Evolutionary conservation across 768 basidiomycete genomes (phyloP).

Genomic region (Trametes maxima): DNA sequence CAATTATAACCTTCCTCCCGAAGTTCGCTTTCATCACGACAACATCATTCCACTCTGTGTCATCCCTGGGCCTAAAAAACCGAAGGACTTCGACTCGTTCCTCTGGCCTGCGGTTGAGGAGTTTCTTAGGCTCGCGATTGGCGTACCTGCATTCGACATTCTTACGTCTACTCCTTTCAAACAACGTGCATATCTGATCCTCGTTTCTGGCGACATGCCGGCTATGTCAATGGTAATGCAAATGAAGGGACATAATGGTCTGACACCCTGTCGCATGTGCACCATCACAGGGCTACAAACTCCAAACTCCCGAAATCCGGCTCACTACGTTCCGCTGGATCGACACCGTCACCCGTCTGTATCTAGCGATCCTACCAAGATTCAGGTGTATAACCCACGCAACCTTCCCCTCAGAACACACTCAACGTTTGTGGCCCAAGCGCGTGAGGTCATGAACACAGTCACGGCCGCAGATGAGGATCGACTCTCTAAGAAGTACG

Average conservation of each 20-base stretch:
- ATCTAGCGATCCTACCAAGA: conserved; percentile 14
- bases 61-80: conserved; percentile 35
- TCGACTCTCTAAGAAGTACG: conserved; percentile 21
- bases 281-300: conserved; percentile 25
- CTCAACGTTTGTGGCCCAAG: conserved; percentile 45
- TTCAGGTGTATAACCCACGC: conserved; percentile 35
- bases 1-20: conserved; percentile 39
- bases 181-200: conserved; percentile 27
- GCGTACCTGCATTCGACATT: conserved; percentile 22
- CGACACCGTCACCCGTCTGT: not conserved
- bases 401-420: conserved; percentile 45
- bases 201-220: conserved; percentile 29
- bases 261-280: conserved; percentile 29
- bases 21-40: conserved; percentile 23
- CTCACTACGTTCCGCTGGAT: conserved; percentile 21
- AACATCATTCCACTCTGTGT: conserved; percentile 29
- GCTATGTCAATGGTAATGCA: conserved; percentile 26
- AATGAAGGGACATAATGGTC: conserved; percentile 32
- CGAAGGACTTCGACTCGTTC: conserved; percentile 35
- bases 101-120: conserved; percentile 31
- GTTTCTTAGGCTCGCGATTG: conserved; percentile 22
- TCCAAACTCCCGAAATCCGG: not conserved
- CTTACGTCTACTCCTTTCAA: conserved; percentile 3
- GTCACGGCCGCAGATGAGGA: conserved; percentile 8
- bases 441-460: conserved; percentile 15